Evolutionary conservation across 805 yeast species (phyloP).

Genomic region (Kuraishia hungarica): DNA sequence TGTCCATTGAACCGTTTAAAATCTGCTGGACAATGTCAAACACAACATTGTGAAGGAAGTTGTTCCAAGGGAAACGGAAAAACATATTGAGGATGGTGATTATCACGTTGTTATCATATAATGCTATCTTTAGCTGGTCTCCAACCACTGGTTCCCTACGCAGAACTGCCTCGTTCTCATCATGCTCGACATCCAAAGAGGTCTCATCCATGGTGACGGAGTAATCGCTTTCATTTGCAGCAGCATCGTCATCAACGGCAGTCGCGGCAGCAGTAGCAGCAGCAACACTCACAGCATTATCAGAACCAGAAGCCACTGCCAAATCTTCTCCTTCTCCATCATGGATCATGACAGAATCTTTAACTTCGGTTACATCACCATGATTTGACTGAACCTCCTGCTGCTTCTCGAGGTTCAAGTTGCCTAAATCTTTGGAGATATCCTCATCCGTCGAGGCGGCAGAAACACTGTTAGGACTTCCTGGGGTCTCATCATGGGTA

Average conservation of each 20-base stretch:
- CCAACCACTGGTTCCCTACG: slow-evolving; percentile 70
- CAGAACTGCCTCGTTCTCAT: slow-evolving; percentile 20
- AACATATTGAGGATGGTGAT: slow-evolving; percentile 64
- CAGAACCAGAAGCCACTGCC: slow-evolving; percentile 2
- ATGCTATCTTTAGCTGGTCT: slow-evolving; percentile 74
- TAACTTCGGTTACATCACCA: background rate
- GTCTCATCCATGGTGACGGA: slow-evolving; percentile 25
- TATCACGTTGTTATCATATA: slow-evolving; percentile 67
- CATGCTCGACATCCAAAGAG: slow-evolving; percentile 9
- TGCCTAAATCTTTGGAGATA: slow-evolving; percentile 23
- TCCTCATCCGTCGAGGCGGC: slow-evolving; percentile 22
- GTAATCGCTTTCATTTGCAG: slow-evolving; percentile 23
- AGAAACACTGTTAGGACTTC: slow-evolving; percentile 4
- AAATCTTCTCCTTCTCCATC: slow-evolving; percentile 1
- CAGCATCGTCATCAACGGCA: slow-evolving; percentile 26
- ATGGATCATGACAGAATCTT: background rate
- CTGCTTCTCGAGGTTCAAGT: slow-evolving; percentile 12
- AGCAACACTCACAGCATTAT: slow-evolving; percentile 5
- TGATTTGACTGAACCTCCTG: background rate
- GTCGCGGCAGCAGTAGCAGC: slow-evolving; percentile 12
- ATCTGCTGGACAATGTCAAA: slow-evolving; percentile 95
- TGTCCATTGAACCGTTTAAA: slow-evolving; percentile 77
- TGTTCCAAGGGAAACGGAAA: slow-evolving; percentile 90
- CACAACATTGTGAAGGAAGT: slow-evolving; percentile 93
- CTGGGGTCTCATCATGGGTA: slow-evolving; percentile 1